Percentiles rank a stretch among this genome's conserved stretches.
These are phyloP conservation scores for Calonectria naviculata DNA, from an alignment of 2,329 filamentous ascomycete species.

Conservation along the genomic window DNA sequence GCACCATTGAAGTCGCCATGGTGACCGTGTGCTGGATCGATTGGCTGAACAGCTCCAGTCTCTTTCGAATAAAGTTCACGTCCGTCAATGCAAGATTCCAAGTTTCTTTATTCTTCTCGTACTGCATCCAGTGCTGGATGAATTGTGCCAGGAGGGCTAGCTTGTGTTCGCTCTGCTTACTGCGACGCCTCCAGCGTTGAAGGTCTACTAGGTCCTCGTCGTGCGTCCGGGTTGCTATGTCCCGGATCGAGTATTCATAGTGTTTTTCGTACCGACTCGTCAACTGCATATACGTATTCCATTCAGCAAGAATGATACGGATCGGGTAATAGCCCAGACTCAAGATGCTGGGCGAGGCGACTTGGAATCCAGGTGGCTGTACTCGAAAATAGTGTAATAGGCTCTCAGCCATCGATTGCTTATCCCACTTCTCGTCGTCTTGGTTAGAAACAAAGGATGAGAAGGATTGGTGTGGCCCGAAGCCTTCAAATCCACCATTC, in stretches of 20 bases:
- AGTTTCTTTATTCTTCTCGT: not conserved
- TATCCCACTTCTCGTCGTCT: not conserved
- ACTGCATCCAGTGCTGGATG: not conserved
- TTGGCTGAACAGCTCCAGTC: constrained; percentile 22
- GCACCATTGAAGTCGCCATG: constrained; percentile 31
- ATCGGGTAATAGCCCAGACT: constrained; percentile 29
- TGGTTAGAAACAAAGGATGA: not conserved
- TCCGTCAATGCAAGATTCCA: not conserved
- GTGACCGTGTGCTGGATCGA: constrained; percentile 30
- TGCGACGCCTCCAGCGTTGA: constrained; percentile 15
- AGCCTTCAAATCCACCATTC: constrained; percentile 14
- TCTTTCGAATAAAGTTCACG: not conserved
- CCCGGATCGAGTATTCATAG: constrained; percentile 30
- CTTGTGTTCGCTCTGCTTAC: not conserved
- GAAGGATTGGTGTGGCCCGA: not conserved
- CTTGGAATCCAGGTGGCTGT: not conserved
- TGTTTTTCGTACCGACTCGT: constrained; percentile 30
- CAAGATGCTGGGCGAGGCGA: constrained; percentile 14
- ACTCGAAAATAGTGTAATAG: constrained; percentile 13
- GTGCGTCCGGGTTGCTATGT: constrained; percentile 21
- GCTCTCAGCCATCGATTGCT: constrained; percentile 6
- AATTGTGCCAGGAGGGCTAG: not conserved
- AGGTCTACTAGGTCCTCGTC: constrained; percentile 32
- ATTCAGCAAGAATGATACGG: constrained; percentile 30
- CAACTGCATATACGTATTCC: constrained; percentile 31